Evolutionary conservation across 1,139 yeast genomes (phyloP), one percentile per base, ranked within the genome.

Genomic region (Geotrichum armillariae): DNA sequence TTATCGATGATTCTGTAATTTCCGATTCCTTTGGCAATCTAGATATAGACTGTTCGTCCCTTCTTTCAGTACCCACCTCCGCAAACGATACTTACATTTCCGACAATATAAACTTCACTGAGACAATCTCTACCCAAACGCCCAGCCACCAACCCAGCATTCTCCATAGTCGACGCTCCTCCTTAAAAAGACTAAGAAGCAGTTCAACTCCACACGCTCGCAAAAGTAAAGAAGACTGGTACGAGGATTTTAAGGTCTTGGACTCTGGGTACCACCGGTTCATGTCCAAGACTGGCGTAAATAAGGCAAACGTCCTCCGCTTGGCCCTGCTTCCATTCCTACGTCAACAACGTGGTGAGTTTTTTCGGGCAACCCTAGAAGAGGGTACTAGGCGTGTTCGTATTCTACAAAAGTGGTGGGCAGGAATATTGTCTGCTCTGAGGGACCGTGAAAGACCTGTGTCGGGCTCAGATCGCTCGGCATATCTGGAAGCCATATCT

Each of bases 401-500:
- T 34, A 69, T 79, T 4, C 67, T 84, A 18, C 65, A 76, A 22
- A 76, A 75, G 58, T 85, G 94, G 94, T 85, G 93, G 93, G 61
- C 69, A 8, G 74, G 79, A 18, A 66, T 83, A n/a, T 65, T 85
- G 18, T 64, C 66, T 8, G 72, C 76, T 7, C 65, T 80, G 49
- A 64, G 64, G 12, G 65, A 66, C 32, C 55, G 58, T 22, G 57
- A 57, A 53, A 60, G 59, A 60, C 63, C 68, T 47, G 66, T 78
- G 2, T 66, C 78, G 1, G 70, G 73, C 9, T 64, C 76, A 1
- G 95, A 88, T 65, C 70, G 84, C 52, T 77, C 83, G 45, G 90
- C 89, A 11, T 85, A 82, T 62, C 69, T 84, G 51, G 96, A 88
- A 63, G 83, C 88, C 47, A 71, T 88, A 2, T 82, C 90, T 1